Percentiles rank a stretch among this genome's conserved stretches.
Conservation (phyloP, 2,329 filamentous ascomycete species). For the Pyrenophora graminea region DNA sequence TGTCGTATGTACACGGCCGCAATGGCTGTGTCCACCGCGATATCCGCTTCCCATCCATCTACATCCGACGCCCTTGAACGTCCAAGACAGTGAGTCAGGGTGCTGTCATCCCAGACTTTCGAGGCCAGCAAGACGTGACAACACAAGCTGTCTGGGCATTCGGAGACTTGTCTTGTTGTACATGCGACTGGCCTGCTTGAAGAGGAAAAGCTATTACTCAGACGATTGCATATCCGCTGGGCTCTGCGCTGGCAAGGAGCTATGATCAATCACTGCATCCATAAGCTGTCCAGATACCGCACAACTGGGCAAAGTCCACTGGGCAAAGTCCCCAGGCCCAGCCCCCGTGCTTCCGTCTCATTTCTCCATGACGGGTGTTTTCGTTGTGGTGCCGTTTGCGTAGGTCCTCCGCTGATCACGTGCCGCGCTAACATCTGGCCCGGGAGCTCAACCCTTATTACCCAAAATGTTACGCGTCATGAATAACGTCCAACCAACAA, state of each 20-base stretch:
- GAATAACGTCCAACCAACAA: not conserved
- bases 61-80: conserved; percentile 8
- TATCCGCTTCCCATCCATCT: conserved; percentile 9
- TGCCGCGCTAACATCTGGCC: conserved; percentile 15
- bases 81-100: conserved; percentile 7
- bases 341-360: not conserved
- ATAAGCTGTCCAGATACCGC: too few relatives aligned
- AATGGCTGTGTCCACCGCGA: conserved; percentile 10
- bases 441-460: conserved; percentile 7
- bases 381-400: conserved; percentile 6
- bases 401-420: conserved; percentile 14
- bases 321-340: too few relatives aligned
- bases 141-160: not conserved
- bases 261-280: too few relatives aligned
- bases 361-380: not conserved
- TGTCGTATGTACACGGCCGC: conserved; percentile 10
- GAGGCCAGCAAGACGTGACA: not conserved
- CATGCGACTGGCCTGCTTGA: too few relatives aligned
- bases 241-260: too few relatives aligned
- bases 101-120: conserved; percentile 2
- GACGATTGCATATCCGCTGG: too few relatives aligned
- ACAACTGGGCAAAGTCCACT: too few relatives aligned
- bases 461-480: conserved; percentile 24
- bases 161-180: too few relatives aligned
- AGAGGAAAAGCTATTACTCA: too few relatives aligned